Base-by-base conservation (phyloP, 192 early-diverging fungal genomes). In the Coemansia sp. region DNA sequence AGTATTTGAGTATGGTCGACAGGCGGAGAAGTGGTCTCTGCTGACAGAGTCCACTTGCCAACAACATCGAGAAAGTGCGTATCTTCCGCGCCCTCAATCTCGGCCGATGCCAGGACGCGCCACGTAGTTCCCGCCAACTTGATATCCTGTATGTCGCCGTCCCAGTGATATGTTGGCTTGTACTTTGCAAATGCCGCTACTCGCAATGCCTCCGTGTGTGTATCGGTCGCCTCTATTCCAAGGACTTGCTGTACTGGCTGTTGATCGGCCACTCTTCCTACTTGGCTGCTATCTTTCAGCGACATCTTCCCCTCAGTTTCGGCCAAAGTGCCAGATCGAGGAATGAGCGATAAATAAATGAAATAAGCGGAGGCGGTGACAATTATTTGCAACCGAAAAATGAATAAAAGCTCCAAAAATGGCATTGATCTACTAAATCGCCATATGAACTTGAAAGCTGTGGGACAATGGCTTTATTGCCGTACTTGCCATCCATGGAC, bases 11-110 rank as follows among this genome's bases (percentile, higher is more conserved):
- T 84, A 29, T 67, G 72, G 38, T 84, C 68, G 24, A 91, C 68
- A 0, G 90, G 90, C 31, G 90, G 90, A 14, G 90, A 88, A 37
- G 88, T 70, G 20, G 68, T 68, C 40, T 88, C 84, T 17, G 90
- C 86, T 20, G 87, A 85, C 25, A 43, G 27, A 15, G 86, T 85
- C 90, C 90, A 91, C 24, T 82, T 84, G 25, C 82, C 77, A 73
- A 83, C 51, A 25, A 83, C 80, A 35, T 49, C 56, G 17, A 77
- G 67, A 53, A 83, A 83, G 20, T 83, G 75, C 0, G 43, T 22
- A 12, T 70, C 75, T 31, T 83, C 71, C 2, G 72, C 38, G 53
- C 67, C 67, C 17, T 70, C 65, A 4, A 83, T 70, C 35, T 70
- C 64, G 5, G 62, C 66, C 7, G 61, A 39, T 1, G 75, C 75